Percentiles rank a stretch among this genome's conserved stretches.
phyloP scores from a whole-genome alignment of 225 moss, liverwort and hornwort species.

The Marchantia polymorpha region DNA sequence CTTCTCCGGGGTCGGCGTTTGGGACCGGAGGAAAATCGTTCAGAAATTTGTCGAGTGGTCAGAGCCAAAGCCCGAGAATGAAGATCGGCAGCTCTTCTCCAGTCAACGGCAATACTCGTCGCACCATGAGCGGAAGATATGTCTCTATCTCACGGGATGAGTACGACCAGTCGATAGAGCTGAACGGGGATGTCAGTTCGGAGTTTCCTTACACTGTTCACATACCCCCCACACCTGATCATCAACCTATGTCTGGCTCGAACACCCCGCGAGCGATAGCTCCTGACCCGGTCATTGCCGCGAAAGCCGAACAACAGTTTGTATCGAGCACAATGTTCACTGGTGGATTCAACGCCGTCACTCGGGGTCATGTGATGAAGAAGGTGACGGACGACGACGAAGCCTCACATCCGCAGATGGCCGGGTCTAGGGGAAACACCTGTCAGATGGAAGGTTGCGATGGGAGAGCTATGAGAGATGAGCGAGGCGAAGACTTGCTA shows the following conservation, averaged over 20 bases:
- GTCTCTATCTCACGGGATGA: conserved; percentile 66
- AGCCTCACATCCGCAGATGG: conserved; percentile 40
- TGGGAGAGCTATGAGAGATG: conserved; percentile 60
- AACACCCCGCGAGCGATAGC: conserved; percentile 38
- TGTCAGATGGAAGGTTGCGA: conserved; percentile 81
- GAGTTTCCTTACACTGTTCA: conserved; percentile 86
- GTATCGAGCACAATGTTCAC: conserved; percentile 94
- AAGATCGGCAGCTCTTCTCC: conserved; percentile 17
- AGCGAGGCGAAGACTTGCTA: conserved; percentile 49
- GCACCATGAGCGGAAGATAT: conserved; percentile 65
- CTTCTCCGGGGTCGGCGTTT: conserved; percentile 31
- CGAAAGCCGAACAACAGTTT: conserved; percentile 78
- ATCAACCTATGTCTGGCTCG: conserved; percentile 57
- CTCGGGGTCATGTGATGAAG: conserved; percentile 92
- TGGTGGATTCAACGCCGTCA: conserved; percentile 72
- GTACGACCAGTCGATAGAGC: conserved; percentile 51
- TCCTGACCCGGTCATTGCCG: conserved; percentile 40
- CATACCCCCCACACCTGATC: conserved; percentile 80
- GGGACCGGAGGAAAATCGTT: conserved; percentile 26
- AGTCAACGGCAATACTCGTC: conserved; percentile 45
- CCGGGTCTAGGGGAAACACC: conserved; percentile 33
- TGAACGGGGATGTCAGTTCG: conserved; percentile 71
- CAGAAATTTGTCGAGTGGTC: conserved; percentile 24
- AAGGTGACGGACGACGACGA: conserved; percentile 66
- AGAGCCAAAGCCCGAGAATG: conserved; percentile 18